Percentiles rank a stretch among this genome's conserved stretches.
Evolutionary conservation across 306 rosid species (phyloP).

Genomic region (Echinosophora koreensis): DNA sequence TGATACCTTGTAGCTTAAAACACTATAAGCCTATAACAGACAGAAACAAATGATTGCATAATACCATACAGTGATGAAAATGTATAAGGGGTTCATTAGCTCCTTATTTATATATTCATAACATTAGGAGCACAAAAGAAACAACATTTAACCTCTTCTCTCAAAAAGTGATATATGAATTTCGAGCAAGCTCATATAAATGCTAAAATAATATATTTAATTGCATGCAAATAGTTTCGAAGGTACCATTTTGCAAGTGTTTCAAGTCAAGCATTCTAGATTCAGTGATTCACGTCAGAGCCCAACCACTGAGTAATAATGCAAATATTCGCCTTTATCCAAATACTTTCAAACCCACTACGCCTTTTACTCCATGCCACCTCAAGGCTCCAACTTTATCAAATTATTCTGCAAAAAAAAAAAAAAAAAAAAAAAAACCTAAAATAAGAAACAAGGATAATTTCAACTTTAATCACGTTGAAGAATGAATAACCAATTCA

Average conservation of each 20-base stretch:
- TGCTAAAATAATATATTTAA: not conserved
- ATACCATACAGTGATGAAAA: not conserved
- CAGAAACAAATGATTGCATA: not conserved
- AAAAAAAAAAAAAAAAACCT: not conserved
- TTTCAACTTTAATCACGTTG: slow-evolving; percentile 43
- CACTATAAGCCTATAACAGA: not conserved
- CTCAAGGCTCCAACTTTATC: slow-evolving; percentile 18
- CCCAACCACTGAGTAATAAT: slow-evolving; percentile 25
- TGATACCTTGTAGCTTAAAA: not conserved
- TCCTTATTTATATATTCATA: not conserved
- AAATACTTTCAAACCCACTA: slow-evolving; percentile 32
- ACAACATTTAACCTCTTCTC: not conserved
- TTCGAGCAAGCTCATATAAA: slow-evolving; percentile 3
- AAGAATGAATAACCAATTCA: slow-evolving; percentile 10
- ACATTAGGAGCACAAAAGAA: not conserved
- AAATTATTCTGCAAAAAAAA: slow-evolving; percentile 44
- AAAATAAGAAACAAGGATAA: slow-evolving; percentile 36
- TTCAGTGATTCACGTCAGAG: not conserved
- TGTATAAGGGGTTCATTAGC: not conserved
- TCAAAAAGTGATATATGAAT: not conserved
- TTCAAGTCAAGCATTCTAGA: slow-evolving; percentile 25
- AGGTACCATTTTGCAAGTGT: slow-evolving; percentile 57
- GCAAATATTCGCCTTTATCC: not conserved
- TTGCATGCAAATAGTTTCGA: slow-evolving; percentile 49
- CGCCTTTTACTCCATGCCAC: slow-evolving; percentile 33